Percentiles rank a stretch among this genome's conserved stretches.
phyloP scores from a whole-genome alignment of 2,329 filamentous ascomycete genomes.

The Alternaria arbusti region DNA sequence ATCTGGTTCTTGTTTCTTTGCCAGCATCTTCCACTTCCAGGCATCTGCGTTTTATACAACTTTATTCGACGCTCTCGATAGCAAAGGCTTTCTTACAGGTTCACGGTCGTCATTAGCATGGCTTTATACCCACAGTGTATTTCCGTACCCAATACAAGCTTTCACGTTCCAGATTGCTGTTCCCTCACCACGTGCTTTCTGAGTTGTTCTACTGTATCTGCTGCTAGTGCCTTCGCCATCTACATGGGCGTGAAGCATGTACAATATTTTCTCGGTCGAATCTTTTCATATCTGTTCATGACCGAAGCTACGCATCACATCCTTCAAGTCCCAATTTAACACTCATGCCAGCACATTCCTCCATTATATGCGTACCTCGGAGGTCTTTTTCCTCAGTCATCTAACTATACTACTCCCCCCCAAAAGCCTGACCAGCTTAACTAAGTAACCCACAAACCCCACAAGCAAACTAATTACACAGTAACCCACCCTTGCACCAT shows the following conservation, averaged over 20 bases:
- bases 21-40: background rate
- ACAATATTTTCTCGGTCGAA: background rate
- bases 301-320: background rate
- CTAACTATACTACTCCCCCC: background rate
- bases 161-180: background rate
- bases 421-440: background rate
- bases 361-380: background rate
- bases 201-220: background rate
- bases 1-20: background rate
- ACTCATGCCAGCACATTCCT: background rate
- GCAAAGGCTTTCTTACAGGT: conserved; percentile 5
- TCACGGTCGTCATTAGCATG: conserved; percentile 20
- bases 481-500: background rate
- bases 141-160: conserved; percentile 16
- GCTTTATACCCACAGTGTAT: conserved; percentile 32
- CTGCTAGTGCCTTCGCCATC: background rate
- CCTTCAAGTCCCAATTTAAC: background rate
- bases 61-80: conserved; percentile 1
- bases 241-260: background rate
- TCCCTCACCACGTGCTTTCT: background rate
- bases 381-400: background rate
- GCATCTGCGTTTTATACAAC: background rate
- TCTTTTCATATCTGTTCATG: background rate
- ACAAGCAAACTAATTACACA: background rate
- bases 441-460: background rate